These are phyloP conservation scores for button mushroom (Agaricus bisporus) DNA, from an alignment of 768 basidiomycete species.

Conservation along the genomic window DNA sequence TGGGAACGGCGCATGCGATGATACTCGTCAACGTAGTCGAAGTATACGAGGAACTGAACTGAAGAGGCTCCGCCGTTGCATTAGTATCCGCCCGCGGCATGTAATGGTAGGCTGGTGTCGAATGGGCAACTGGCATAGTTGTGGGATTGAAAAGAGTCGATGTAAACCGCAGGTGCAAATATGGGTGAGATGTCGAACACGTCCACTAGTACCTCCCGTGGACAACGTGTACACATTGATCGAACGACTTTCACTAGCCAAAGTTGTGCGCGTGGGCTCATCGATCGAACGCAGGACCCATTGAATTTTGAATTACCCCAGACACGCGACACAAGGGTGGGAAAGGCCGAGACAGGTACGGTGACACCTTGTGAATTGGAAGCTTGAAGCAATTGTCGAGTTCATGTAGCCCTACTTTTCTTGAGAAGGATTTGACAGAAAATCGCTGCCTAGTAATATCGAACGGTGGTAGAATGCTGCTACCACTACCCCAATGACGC, in stretches of 20 bases:
- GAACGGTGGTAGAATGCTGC: no score
- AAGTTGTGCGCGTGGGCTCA: no score
- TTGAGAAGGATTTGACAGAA: no score
- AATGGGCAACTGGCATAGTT: neutral
- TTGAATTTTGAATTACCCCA: no score
- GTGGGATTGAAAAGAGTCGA: neutral
- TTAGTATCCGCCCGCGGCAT: neutral
- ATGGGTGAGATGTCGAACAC: neutral
- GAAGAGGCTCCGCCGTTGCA: neutral
- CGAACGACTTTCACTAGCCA: neutral
- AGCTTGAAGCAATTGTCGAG: no score
- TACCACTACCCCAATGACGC: no score
- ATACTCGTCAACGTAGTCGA: constrained; percentile 30
- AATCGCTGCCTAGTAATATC: no score
- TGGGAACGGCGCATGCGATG: constrained; percentile 27
- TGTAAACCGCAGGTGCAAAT: neutral
- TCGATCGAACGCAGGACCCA: no score
- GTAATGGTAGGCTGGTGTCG: neutral
- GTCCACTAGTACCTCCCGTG: neutral
- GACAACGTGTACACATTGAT: neutral
- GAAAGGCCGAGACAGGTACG: no score
- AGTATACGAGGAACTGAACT: constrained; percentile 19
- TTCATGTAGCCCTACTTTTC: no score
- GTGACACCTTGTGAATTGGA: no score
- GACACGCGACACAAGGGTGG: no score